Evolutionary conservation across 2,329 filamentous ascomycete species (phyloP).

Genomic region (Trichoderma pleuroti): DNA sequence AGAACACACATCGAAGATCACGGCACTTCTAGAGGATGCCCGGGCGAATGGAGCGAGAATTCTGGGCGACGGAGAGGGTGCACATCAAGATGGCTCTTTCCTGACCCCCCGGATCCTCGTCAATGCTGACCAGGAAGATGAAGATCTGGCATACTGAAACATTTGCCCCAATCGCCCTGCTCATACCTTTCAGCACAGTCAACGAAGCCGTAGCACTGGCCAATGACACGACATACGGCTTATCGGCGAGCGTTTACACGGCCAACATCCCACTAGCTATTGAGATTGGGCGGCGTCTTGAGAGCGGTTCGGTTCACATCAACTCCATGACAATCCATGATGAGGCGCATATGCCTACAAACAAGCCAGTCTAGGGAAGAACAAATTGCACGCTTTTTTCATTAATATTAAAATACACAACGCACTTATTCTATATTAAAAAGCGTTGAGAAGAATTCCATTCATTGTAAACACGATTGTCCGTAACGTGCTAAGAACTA

Average conservation of each 20-base stretch:
- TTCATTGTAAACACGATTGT: background rate
- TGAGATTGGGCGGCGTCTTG: conserved; percentile 45
- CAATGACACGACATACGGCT: background rate
- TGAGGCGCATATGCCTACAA: conserved; percentile 52
- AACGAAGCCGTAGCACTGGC: background rate
- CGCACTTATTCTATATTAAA: background rate
- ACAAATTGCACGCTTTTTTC: background rate
- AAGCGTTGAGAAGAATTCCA: background rate
- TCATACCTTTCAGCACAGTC: background rate
- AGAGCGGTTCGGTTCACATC: conserved; percentile 65
- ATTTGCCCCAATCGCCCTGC: background rate
- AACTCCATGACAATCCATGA: conserved; percentile 65
- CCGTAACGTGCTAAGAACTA: background rate
- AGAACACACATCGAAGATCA: background rate
- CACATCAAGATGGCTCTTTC: background rate
- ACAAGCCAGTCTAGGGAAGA: background rate
- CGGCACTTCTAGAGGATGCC: background rate
- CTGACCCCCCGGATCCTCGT: background rate
- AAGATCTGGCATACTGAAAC: background rate
- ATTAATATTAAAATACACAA: background rate
- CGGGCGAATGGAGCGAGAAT: background rate
- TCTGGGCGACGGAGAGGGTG: background rate
- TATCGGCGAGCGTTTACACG: background rate
- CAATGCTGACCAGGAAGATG: background rate
- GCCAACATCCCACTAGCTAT: background rate